Percentiles rank a stretch among this genome's conserved stretches.
Conservation (phyloP, 106 monocot species). For the Vanilla planifolia region DNA sequence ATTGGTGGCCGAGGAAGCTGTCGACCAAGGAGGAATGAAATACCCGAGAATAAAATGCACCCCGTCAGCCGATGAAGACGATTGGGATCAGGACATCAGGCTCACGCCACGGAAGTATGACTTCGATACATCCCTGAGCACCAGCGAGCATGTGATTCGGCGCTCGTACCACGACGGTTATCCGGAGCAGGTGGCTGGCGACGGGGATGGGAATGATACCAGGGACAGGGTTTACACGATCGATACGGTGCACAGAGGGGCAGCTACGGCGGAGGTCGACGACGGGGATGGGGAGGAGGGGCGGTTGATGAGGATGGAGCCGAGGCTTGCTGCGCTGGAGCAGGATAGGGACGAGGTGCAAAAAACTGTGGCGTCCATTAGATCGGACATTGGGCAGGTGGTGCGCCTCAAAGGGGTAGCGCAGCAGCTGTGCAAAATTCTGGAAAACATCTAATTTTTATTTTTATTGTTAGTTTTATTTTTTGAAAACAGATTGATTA, state of each 20-base stretch:
- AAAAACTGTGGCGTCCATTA: slow-evolving; percentile 37
- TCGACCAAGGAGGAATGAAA: slow-evolving; percentile 32
- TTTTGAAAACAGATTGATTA: too few relatives aligned
- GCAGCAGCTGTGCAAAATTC: slow-evolving; percentile 46
- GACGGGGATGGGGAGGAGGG: slow-evolving; percentile 23
- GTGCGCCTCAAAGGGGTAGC: slow-evolving; percentile 56
- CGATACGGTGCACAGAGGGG: slow-evolving; percentile 23
- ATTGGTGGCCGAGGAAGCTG: slow-evolving; percentile 19
- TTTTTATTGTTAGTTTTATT: too few relatives aligned
- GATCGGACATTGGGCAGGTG: slow-evolving; percentile 51
- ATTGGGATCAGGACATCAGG: slow-evolving; percentile 10
- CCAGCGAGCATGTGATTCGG: slow-evolving; percentile 14
- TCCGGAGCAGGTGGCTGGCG: slow-evolving; percentile 29
- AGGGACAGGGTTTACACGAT: slow-evolving; percentile 33
- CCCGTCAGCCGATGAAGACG: neutral
- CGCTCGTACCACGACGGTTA: too few relatives aligned
- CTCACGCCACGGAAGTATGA: slow-evolving; percentile 18
- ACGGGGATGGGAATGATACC: slow-evolving; percentile 49
- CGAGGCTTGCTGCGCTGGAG: slow-evolving; percentile 53
- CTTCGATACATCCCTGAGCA: slow-evolving; percentile 20
- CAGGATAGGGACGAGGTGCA: slow-evolving; percentile 53
- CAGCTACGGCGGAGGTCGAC: slow-evolving; percentile 37
- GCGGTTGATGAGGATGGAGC: neutral
- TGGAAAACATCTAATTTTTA: neutral
- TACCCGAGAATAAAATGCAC: too few relatives aligned